Evolutionary conservation across 352 stramenopile genomes (phyloP), one percentile per base, ranked within the genome.

Genomic region (Globisporangium spinosum): DNA sequence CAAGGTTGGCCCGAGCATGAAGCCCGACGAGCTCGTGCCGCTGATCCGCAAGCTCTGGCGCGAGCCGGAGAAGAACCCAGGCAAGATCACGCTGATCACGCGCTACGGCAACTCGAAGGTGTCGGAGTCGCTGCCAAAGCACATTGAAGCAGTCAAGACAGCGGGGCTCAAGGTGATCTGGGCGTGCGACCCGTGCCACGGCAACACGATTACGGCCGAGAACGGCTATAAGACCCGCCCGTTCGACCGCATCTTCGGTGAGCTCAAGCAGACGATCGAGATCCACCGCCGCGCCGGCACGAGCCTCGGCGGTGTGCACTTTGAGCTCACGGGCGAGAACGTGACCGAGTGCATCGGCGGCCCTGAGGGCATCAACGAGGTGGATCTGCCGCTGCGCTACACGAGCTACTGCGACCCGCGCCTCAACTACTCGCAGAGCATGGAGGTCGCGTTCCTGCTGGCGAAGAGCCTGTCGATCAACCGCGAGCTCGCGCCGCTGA

Each of bases 291-390:
- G 96, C 65, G 91, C 98, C 76, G 97, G 96, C 65, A 97, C 88
- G 51, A 88, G 90, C 64, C 89, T 98, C 27, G 97, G 97, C 40
- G 97, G 94, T 35, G 91, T 98, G 47, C 92, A 99, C 75, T 92
- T 99, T 73, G 97, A 99, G 75, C 96, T 99, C 79, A 99, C 97
- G 23, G 97, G 97, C 54, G 95, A 99, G 74, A 98, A 99, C 84
- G 98, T 99, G 35, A 99, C 97, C 1, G 98, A 99, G 81, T 99
- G 98, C 80, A 98, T 98, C 63, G 98, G 98, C 63, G 98, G 98
- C 25, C 86, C 98, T 0, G 88, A 97, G 66, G 89, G 89, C 65
- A 93, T 99, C 32, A 96, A 90, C 51, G 96, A 98, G 75, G 80
- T 90, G 13, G 95, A 98, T 65, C 81, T 99, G 34, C 87, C 79